Base-by-base conservation (phyloP, 352 stramenopile species). In the Phytophthora europaea region DNA sequence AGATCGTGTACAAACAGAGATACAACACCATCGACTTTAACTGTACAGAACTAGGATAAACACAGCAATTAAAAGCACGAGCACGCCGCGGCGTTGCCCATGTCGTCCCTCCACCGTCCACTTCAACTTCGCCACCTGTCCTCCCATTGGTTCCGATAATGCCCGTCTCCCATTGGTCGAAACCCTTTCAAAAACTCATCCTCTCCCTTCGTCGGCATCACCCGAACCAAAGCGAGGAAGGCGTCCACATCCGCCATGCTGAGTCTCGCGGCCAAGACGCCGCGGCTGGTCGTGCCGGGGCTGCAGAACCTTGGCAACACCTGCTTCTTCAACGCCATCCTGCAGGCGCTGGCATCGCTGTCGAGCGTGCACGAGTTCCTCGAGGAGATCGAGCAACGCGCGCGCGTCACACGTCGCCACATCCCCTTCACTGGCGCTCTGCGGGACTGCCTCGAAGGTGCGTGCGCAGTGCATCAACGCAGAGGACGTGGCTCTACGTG, bases 261-360 rank as follows among this genome's bases (percentile, higher is more conserved):
- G 38, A 73, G 58, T 57, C 52, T 76, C 47, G 73, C 58, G 40
- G 63, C 64, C 60, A 72, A 74, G 69, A 70, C 64, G 64, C 67
- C 57, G 58, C 69, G 70, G 13, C 33, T 76, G 56, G 55, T 23
- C n/a, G 79, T 96, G 45, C 84, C 88, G 1, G 91, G 91, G n/a
- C 82, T 97, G 45, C 80, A 92, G 72, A 97, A 97, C 67, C 76
- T 97, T n/a, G 90, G 91, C 72, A 97, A 97, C 71, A 95, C 91
- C 54, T 97, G 91, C 78, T 97, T 95, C 70, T 95, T 97, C 79
- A 97, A 97, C 68, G 91, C 90, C 33, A 94, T 97, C 58, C 79
- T 97, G 58, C 91, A 97, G 72, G 87, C 88, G 57, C 76, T 97
- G 33, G 89, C 91, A 9, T 83, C 86, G 13, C 81, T 92, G n/a